A percentile compares a stretch with the other conserved stretches of the same genome.
phyloP scores from a whole-genome alignment of 202 grass and related monocot species.

The Cymbopogon flexuosus region DNA sequence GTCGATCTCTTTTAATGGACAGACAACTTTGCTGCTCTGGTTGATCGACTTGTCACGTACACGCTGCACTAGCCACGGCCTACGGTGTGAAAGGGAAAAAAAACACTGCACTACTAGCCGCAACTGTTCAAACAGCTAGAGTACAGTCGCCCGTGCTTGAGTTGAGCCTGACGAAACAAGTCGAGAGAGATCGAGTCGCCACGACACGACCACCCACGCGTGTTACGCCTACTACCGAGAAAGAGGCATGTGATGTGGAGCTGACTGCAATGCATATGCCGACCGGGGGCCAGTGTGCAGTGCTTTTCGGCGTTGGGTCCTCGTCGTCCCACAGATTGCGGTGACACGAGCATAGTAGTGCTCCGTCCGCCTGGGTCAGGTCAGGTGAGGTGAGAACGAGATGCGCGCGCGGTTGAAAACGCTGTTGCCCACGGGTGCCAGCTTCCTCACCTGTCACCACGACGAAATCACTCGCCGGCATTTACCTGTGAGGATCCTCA shows the following conservation, averaged over 20 bases:
- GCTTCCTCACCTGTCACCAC: background rate
- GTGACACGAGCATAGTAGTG: background rate
- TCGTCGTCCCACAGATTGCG: background rate
- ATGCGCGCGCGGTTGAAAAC: background rate
- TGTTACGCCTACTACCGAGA: no score
- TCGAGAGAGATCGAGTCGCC: background rate
- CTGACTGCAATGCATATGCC: background rate
- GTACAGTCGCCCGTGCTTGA: no score
- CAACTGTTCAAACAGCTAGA: no score
- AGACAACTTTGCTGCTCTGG: no score
- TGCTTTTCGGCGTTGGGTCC: background rate
- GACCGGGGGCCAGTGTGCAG: background rate
- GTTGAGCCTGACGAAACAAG: no score
- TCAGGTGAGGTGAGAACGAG: no score
- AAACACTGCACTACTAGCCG: no score
- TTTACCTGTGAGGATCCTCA: no score
- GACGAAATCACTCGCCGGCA: background rate
- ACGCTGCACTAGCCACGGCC: no score
- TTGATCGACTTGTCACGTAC: no score
- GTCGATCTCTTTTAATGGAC: no score
- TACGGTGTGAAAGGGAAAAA: no score
- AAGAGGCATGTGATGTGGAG: background rate
- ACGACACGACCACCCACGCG: background rate
- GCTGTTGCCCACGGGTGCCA: background rate
- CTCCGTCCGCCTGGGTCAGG: background rate